Evolutionary conservation across 768 basidiomycete genomes (phyloP), one percentile per base, ranked within the genome.

Genomic region (Leccinum subgranulosum): DNA sequence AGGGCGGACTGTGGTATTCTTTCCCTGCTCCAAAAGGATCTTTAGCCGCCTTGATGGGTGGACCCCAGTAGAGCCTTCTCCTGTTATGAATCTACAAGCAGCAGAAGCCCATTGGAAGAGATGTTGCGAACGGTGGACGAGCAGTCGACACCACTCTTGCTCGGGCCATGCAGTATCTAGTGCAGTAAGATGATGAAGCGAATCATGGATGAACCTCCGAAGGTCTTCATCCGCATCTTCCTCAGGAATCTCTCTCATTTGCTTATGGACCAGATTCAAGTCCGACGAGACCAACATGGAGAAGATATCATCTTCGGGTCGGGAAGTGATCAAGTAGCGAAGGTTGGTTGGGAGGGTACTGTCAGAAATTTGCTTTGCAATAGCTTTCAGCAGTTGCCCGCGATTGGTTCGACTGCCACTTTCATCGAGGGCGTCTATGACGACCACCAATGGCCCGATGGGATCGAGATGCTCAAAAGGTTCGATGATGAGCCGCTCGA

Each of bases 171-270:
- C 15, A 10, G 17, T 0, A 19, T 43, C 41, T 0, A 43, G 41
- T 0, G 0, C 41, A n/a, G 41, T n/a, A 4, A 10, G 10, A 0
- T 11, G n/a, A 43, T 43, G 41, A 43, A 43, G 41, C 0, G 41
- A 43, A 0, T 5, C 6, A 15, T 43, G 7, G 8, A 43, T 43
- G 4, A 43, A 43, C 9, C 1, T 4, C 15, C 15, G 9, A n/a
- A 43, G 15, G 7, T 43, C 41, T 19, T n/a, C 15, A 10, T 17
- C 41, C 0, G 10, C 41, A 19, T 7, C n/a, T 9, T 11, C n/a
- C 17, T 43, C 6, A 0, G 9, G 0, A 4, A 43, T 0, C 4
- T 43, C n/a, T 0, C 41, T 0, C 41, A 43, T 43, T 11, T 43
- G 41, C 15, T 43, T 43, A 2, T 43, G 41, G 9, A 5, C 17